Evolutionary conservation across 2,329 filamentous ascomycete genomes (phyloP).

Genomic region (Paramyrothecium sp.): DNA sequence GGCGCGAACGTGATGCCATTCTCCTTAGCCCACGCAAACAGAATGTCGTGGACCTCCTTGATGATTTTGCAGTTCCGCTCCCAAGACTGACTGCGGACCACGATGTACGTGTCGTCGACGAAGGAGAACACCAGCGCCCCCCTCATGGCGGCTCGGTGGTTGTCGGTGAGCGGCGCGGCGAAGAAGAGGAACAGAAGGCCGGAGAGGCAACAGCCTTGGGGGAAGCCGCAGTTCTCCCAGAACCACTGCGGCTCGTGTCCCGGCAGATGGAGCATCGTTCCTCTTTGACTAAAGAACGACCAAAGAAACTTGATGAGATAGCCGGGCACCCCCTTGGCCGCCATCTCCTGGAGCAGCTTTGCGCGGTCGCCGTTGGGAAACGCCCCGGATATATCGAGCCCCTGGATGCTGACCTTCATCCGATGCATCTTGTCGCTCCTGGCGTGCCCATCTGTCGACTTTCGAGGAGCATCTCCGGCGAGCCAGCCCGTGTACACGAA

Average conservation of each 20-base stretch:
- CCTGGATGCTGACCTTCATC: not conserved
- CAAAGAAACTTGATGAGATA: constrained; percentile 5
- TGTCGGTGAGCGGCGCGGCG: constrained; percentile 1
- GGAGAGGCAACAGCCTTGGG: constrained; percentile 10
- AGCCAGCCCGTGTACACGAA: constrained; percentile 5
- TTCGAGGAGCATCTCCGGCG: too few relatives aligned
- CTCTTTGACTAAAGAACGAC: constrained; percentile 6
- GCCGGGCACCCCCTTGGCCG: constrained; percentile 1
- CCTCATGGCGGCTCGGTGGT: not conserved
- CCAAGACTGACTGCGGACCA: constrained; percentile 5
- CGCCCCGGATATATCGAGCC: constrained; percentile 7
- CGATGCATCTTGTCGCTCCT: too few relatives aligned
- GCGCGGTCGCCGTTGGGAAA: constrained; percentile 5
- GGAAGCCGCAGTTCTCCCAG: constrained; percentile 7
- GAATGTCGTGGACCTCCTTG: not conserved
- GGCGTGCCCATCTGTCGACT: too few relatives aligned
- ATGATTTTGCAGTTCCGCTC: constrained; percentile 4
- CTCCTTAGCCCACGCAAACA: not conserved
- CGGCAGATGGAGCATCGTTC: constrained; percentile 2
- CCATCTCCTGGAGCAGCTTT: constrained; percentile 3
- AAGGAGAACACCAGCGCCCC: not conserved
- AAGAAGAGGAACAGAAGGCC: constrained; percentile 9
- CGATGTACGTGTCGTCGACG: constrained; percentile 8
- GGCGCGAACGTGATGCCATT: constrained; percentile 3
- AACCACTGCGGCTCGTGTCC: not conserved